Evolutionary conservation across 345 rosid genomes (phyloP).

Genomic region (Populus simonii): DNA sequence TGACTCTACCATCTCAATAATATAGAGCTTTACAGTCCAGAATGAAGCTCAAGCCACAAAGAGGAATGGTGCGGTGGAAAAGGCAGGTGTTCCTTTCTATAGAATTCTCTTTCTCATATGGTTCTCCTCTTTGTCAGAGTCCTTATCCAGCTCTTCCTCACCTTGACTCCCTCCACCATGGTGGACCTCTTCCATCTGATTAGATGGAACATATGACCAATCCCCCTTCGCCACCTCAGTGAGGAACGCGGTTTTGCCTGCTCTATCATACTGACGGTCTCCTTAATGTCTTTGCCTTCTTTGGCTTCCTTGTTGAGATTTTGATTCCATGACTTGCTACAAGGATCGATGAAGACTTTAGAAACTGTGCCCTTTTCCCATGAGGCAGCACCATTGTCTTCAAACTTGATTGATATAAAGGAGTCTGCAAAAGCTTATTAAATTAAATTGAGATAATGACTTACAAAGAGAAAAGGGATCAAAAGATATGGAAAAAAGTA

Average conservation of each 20-base stretch:
- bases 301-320: constrained; percentile 18
- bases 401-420: constrained; percentile 88
- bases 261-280: constrained; percentile 57
- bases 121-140: constrained; percentile 69
- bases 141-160: constrained; percentile 84
- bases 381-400: constrained; percentile 72
- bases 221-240: constrained; percentile 86
- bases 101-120: constrained; percentile 34
- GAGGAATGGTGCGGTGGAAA: constrained; percentile 17
- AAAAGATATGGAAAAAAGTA: not conserved
- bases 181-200: constrained; percentile 72
- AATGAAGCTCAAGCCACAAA: constrained; percentile 30
- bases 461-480: not conserved
- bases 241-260: constrained; percentile 52
- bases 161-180: constrained; percentile 71
- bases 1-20: constrained; percentile 42
- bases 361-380: constrained; percentile 77
- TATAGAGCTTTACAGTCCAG: constrained; percentile 31
- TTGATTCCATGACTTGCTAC: constrained; percentile 39
- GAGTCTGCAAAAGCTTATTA: constrained; percentile 51
- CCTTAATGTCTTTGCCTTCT: not conserved
- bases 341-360: constrained; percentile 49
- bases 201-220: constrained; percentile 79
- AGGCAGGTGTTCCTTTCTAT: constrained; percentile 24
- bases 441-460: not conserved